Percentiles rank a stretch among this genome's conserved stretches.
Conservation (phyloP, 2,329 filamentous ascomycete species). For the Pseudopyrenochaeta lycopersici region DNA sequence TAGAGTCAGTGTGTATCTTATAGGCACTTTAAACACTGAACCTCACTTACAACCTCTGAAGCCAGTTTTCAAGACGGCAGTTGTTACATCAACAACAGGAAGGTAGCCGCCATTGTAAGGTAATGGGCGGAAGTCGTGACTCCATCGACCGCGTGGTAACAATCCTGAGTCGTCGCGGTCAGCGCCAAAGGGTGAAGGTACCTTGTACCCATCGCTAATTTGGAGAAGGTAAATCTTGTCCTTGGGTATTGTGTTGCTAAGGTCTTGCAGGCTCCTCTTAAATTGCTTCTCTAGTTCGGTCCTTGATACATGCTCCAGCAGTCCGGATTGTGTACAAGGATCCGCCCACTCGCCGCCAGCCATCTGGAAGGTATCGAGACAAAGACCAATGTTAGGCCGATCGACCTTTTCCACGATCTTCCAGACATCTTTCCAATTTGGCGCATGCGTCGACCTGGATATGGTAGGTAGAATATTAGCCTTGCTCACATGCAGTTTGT, state of each 20-base stretch:
- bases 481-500: no score
- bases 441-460: conserved; percentile 63
- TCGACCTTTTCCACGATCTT: conserved; percentile 70
- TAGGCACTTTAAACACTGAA: no score
- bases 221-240: conserved; percentile 80
- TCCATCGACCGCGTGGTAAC: conserved; percentile 73
- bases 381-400: conserved; percentile 74
- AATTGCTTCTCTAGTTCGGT: conserved; percentile 63
- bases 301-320: conserved; percentile 59
- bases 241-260: conserved; percentile 66
- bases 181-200: conserved; percentile 63
- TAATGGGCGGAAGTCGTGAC: conserved; percentile 73
- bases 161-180: conserved; percentile 62
- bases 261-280: conserved; percentile 62
- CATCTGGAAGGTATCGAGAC: conserved; percentile 81
- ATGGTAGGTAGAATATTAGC: conserved; percentile 30
- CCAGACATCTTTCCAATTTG: conserved; percentile 75
- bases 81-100: conserved; percentile 70
- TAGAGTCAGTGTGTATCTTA: no score
- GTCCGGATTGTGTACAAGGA: conserved; percentile 69
- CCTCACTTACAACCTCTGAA: conserved; percentile 61
- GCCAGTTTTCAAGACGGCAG: conserved; percentile 72
- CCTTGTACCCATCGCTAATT: conserved; percentile 77
- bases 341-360: conserved; percentile 78
- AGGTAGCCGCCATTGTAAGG: conserved; percentile 77